phyloP scores from a whole-genome alignment of 108 stramenopile genomes.

The Skeletonema costatum region DNA sequence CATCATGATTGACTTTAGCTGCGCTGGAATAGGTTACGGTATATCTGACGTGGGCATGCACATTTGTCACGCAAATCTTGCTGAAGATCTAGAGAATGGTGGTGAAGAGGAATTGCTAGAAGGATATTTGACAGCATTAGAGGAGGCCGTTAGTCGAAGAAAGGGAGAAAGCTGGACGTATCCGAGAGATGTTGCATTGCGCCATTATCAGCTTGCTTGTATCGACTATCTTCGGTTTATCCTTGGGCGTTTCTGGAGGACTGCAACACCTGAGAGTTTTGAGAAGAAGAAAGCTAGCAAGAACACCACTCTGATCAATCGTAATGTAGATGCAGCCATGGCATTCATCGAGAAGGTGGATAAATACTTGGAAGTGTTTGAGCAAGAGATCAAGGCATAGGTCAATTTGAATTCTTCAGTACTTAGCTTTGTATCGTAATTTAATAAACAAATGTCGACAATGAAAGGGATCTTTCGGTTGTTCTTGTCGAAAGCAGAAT shows the following conservation, averaged over 20 bases:
- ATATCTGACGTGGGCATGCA: constrained; percentile 64
- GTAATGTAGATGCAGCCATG: constrained; percentile 64
- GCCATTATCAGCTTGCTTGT: constrained; percentile 71
- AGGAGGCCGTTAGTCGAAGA: constrained; percentile 29
- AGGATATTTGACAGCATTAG: constrained; percentile 53
- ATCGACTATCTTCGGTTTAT: constrained; percentile 68
- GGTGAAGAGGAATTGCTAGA: constrained; percentile 63
- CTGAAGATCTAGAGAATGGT: constrained; percentile 56
- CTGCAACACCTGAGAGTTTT: constrained; percentile 48
- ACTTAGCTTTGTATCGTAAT: background rate
- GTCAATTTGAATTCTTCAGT: background rate
- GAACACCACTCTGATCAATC: constrained; percentile 74
- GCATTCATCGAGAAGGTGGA: constrained; percentile 68
- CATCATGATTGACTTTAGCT: constrained; percentile 82
- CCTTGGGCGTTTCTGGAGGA: constrained; percentile 47
- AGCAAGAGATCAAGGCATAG: constrained; percentile 36
- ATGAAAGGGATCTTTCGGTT: background rate
- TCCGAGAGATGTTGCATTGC: constrained; percentile 52
- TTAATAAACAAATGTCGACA: background rate
- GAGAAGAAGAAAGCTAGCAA: constrained; percentile 57
- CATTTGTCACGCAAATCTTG: constrained; percentile 66
- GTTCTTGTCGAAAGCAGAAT: background rate
- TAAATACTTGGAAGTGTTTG: constrained; percentile 54
- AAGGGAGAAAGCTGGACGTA: constrained; percentile 25
- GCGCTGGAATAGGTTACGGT: constrained; percentile 70